Conservation (phyloP, 164 flowering plant genomes). For the Chloranthus sessilifolius region DNA sequence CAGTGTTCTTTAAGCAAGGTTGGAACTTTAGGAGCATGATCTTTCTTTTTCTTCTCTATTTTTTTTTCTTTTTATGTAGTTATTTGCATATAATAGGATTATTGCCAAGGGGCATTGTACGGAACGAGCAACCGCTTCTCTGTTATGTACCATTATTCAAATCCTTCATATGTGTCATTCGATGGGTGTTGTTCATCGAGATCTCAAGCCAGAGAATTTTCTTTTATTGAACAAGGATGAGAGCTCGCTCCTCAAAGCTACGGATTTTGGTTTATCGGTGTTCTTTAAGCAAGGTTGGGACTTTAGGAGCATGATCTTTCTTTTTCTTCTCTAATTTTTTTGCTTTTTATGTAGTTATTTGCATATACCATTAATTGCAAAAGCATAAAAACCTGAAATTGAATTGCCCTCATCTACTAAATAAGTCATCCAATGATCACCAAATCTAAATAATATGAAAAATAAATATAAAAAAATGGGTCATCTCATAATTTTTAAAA, state of each 20-base stretch:
- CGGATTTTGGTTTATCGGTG: slow-evolving; percentile 34
- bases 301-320: neutral
- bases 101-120: slow-evolving; percentile 32
- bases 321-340: neutral
- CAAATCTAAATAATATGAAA: neutral
- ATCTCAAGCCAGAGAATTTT: slow-evolving; percentile 39
- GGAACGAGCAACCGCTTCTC: slow-evolving; percentile 27
- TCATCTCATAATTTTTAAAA: too few relatives aligned
- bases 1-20: slow-evolving; percentile 68
- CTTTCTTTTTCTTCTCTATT: too few relatives aligned
- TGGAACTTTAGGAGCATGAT: slow-evolving; percentile 4
- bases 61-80: too few relatives aligned
- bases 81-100: too few relatives aligned
- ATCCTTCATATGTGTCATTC: slow-evolving; percentile 35
- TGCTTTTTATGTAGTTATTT: neutral
- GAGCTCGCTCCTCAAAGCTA: slow-evolving; percentile 30
- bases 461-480: neutral
- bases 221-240: slow-evolving; percentile 26
- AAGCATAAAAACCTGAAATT: neutral
- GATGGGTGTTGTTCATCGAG: slow-evolving; percentile 32
- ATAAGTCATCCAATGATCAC: neutral
- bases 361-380: neutral
- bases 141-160: slow-evolving; percentile 13
- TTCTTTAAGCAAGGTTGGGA: slow-evolving; percentile 29
- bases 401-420: neutral